Evolutionary conservation across 805 yeast species (phyloP).

Genomic region (Lachancea cidri): DNA sequence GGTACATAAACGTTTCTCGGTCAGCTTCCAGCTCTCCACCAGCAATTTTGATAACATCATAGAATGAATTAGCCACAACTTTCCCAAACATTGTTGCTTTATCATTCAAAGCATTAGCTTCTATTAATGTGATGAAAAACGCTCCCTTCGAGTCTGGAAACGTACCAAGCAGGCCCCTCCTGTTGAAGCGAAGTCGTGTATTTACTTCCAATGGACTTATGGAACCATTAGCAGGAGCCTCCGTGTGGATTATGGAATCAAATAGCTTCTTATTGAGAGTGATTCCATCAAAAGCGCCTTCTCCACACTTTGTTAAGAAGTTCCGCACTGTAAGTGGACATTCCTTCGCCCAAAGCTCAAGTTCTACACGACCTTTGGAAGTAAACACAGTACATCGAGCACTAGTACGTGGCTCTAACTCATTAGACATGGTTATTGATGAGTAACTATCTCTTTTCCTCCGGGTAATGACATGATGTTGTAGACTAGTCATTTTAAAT

Average conservation of each 20-base stretch:
- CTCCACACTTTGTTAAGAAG: conserved; percentile 47
- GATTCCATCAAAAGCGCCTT: conserved; percentile 39
- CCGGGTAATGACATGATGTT: conserved; percentile 3
- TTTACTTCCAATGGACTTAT: conserved; percentile 41
- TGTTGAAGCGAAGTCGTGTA: conserved; percentile 44
- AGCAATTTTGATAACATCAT: conserved; percentile 44
- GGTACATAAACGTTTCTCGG: conserved; percentile 45
- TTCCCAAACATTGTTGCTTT: conserved; percentile 48
- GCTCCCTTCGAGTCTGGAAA: conserved; percentile 34
- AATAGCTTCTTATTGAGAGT: conserved; percentile 32
- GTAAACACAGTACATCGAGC: conserved; percentile 56
- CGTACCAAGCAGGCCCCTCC: conserved; percentile 53
- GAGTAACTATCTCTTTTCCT: conserved; percentile 1
- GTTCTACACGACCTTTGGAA: conserved; percentile 50
- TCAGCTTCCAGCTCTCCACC: conserved; percentile 42
- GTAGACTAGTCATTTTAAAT: conserved; percentile 1
- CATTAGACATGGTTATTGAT: conserved; percentile 5
- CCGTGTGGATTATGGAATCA: conserved; percentile 36
- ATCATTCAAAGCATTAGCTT: conserved; percentile 1
- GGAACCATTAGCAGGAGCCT: conserved; percentile 27
- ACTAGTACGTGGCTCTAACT: conserved; percentile 49
- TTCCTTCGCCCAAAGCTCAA: conserved; percentile 70
- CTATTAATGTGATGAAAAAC: conserved; percentile 43
- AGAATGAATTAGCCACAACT: conserved; percentile 51
- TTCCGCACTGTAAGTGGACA: conserved; percentile 43